Evolutionary conservation across 345 rosid genomes (phyloP).

Genomic region (Mercurialis annua): DNA sequence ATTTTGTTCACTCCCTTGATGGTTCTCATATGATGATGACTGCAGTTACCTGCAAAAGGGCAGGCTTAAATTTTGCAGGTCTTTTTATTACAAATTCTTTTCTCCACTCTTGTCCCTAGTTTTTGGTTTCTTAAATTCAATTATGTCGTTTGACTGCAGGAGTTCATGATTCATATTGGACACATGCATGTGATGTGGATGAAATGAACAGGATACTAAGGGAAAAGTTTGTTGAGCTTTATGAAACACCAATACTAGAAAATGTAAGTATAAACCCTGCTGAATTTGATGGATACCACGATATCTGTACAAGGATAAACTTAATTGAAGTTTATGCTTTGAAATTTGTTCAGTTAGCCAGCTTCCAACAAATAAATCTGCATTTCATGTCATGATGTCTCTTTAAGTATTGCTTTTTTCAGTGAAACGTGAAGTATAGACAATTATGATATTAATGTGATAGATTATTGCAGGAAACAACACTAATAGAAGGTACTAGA

Average conservation of each 20-base stretch:
- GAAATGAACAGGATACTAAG: constrained; percentile 73
- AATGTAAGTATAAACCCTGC: constrained; percentile 49
- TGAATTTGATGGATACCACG: background rate
- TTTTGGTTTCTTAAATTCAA: constrained; percentile 15
- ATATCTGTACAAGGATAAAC: background rate
- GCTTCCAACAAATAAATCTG: background rate
- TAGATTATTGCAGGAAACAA: background rate
- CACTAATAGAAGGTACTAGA: background rate
- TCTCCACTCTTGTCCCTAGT: constrained; percentile 3
- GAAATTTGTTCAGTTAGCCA: background rate
- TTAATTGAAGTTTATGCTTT: background rate
- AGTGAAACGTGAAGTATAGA: background rate
- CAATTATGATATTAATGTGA: no score
- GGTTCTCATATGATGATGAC: constrained; percentile 99
- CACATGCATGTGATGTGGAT: constrained; percentile 98
- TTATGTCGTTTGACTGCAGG: constrained; percentile 46
- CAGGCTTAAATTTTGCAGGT: constrained; percentile 94
- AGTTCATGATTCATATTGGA: constrained; percentile 99
- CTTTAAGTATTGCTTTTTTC: background rate
- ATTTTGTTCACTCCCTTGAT: constrained; percentile 96
- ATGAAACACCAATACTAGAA: constrained; percentile 80
- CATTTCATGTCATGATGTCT: background rate
- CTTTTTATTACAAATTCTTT: constrained; percentile 2
- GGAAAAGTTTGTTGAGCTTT: constrained; percentile 89
- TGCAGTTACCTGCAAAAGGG: constrained; percentile 77